Percentiles rank a stretch among this genome's conserved stretches.
phyloP scores from a whole-genome alignment of 1,284 basidiomycete species.

The Leccinum pallidistipes region DNA sequence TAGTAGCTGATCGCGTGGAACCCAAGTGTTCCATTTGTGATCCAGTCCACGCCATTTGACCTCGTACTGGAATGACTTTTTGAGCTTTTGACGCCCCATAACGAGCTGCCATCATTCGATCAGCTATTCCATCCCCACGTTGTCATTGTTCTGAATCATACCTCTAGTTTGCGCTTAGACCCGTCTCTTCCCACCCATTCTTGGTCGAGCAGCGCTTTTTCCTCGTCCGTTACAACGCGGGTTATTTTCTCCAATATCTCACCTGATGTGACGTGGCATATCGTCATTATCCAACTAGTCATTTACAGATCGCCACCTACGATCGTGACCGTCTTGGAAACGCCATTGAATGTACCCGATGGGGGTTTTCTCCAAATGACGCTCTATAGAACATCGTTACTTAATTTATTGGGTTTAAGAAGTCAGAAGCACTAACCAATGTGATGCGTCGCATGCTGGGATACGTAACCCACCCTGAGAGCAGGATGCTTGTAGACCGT shows the following conservation, averaged over 20 bases:
- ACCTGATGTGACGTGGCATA: slow-evolving; percentile 42
- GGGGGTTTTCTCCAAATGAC: slow-evolving; percentile 92
- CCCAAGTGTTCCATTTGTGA: slow-evolving; percentile 94
- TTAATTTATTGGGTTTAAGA: slow-evolving; percentile 20
- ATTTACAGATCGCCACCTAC: slow-evolving; percentile 47
- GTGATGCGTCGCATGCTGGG: slow-evolving; percentile 97
- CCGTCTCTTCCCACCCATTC: slow-evolving; percentile 94
- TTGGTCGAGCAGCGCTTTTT: slow-evolving; percentile 78
- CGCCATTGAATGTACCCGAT: slow-evolving; percentile 98
- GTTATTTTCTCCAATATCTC: slow-evolving; percentile 93
- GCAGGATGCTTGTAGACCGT: slow-evolving; percentile 96
- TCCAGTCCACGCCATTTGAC: slow-evolving; percentile 96
- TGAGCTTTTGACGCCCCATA: slow-evolving; percentile 97
- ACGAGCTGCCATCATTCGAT: slow-evolving; percentile 55
- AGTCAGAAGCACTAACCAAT: slow-evolving; percentile 53
- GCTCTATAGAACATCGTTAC: slow-evolving; percentile 51
- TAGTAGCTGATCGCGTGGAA: slow-evolving; percentile 87
- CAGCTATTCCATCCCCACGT: slow-evolving; percentile 8
- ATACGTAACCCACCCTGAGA: slow-evolving; percentile 95
- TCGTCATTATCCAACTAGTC: slow-evolving; percentile 13
- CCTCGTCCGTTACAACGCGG: slow-evolving; percentile 87
- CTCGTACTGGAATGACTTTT: slow-evolving; percentile 95
- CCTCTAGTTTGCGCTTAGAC: slow-evolving; percentile 88
- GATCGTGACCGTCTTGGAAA: slow-evolving; percentile 98
- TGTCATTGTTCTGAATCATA: slow-evolving; percentile 36